phyloP scores from a whole-genome alignment of 371 early-diverging fungal species.

The Mucor velutinosus region DNA sequence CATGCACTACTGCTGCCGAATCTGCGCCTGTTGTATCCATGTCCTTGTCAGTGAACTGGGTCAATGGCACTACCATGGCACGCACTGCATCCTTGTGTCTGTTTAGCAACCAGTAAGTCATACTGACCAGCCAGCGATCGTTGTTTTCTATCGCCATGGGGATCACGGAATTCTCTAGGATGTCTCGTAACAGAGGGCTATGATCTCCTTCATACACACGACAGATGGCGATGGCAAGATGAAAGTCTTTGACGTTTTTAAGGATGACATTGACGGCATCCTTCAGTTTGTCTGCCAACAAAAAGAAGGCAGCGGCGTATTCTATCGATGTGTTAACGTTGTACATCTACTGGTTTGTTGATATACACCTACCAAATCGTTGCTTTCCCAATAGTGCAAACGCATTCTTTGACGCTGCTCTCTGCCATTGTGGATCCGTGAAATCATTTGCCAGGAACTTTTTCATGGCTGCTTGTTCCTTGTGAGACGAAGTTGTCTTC shows the following conservation, averaged over 20 bases:
- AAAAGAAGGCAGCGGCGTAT: conserved; percentile 94
- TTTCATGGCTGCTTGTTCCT: conserved; percentile 87
- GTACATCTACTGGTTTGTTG: neutral
- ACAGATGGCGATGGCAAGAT: conserved; percentile 89
- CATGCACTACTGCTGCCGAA: conserved; percentile 42
- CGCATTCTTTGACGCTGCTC: conserved; percentile 96
- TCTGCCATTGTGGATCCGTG: conserved; percentile 82
- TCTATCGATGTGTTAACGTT: conserved; percentile 42
- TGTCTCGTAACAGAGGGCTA: conserved; percentile 60
- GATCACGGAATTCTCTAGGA: conserved; percentile 46
- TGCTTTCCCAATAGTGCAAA: conserved; percentile 94
- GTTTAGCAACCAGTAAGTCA: conserved; percentile 67
- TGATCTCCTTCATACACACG: conserved; percentile 85
- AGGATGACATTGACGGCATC: conserved; percentile 94
- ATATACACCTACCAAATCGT: conserved; percentile 70
- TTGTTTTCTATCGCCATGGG: conserved; percentile 42
- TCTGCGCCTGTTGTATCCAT: conserved; percentile 11
- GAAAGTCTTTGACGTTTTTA: conserved; percentile 86
- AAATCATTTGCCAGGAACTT: conserved; percentile 92
- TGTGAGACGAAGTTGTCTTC: conserved; percentile 81
- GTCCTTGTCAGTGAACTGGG: conserved; percentile 10
- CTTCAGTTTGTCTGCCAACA: conserved; percentile 81
- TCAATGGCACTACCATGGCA: conserved; percentile 57
- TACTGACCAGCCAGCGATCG: conserved; percentile 80
- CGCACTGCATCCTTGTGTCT: conserved; percentile 66